Evolutionary conservation across 192 early-diverging fungal genomes (phyloP).

Genomic region (Thamnidium elegans): DNA sequence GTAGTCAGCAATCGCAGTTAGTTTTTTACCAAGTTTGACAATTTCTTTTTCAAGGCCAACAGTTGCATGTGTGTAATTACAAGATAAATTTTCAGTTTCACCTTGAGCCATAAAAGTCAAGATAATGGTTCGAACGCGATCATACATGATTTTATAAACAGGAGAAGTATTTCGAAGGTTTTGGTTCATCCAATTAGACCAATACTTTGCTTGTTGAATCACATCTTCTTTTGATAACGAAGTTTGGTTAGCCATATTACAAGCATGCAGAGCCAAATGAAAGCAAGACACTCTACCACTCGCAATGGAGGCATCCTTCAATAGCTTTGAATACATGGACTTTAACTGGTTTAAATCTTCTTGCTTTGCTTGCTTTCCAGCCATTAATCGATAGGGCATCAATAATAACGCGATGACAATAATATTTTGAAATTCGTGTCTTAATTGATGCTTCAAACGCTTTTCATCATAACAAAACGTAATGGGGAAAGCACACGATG

Average conservation of each 20-base stretch:
- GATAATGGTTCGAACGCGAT: background rate
- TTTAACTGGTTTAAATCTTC: slow-evolving; percentile 43
- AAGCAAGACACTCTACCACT: slow-evolving; percentile 13
- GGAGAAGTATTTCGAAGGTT: slow-evolving; percentile 18
- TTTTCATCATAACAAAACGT: slow-evolving; percentile 42
- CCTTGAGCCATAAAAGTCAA: background rate
- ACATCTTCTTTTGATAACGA: background rate
- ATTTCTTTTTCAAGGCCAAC: slow-evolving; percentile 19
- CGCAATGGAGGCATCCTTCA: slow-evolving; percentile 33
- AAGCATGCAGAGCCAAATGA: slow-evolving; percentile 17
- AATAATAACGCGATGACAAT: slow-evolving; percentile 37
- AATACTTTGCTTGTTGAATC: background rate
- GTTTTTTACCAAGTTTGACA: slow-evolving; percentile 11
- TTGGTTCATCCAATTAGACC: slow-evolving; percentile 20
- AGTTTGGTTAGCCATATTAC: slow-evolving; percentile 6
- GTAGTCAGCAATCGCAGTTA: slow-evolving; percentile 11
- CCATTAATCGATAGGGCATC: slow-evolving; percentile 39
- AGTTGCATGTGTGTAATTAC: background rate
- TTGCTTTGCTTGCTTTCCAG: slow-evolving; percentile 36
- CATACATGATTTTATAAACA: slow-evolving; percentile 20
- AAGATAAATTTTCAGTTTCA: background rate
- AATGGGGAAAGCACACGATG: slow-evolving; percentile 2
- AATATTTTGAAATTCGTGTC: slow-evolving; percentile 44
- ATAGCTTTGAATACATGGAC: slow-evolving; percentile 32
- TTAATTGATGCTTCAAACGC: slow-evolving; percentile 35